Evolutionary conservation across 352 stramenopile genomes (phyloP).

Genomic region (Phytophthora multivora): DNA sequence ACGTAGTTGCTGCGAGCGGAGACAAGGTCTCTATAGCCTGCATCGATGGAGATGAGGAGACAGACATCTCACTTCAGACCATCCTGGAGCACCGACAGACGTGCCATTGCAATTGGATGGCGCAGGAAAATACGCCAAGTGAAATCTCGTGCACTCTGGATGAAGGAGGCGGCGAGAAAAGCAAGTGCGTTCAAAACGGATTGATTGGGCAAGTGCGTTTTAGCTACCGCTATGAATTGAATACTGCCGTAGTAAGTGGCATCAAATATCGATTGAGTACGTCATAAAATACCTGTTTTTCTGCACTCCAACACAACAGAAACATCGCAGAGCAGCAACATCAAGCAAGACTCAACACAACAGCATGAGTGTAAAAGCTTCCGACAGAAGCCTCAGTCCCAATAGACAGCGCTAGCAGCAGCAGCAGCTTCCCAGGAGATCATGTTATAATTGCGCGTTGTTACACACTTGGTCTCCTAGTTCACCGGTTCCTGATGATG

Average conservation of each 20-base stretch:
- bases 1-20: neutral
- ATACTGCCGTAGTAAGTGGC: conserved; percentile 17
- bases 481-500: conserved; percentile 11
- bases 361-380: conserved; percentile 42
- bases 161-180: conserved; percentile 27
- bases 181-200: conserved; percentile 3
- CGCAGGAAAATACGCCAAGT: conserved; percentile 21
- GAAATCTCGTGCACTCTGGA: conserved; percentile 9
- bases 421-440: conserved; percentile 19
- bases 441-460: conserved; percentile 33
- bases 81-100: neutral
- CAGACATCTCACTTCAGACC: neutral
- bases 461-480: conserved; percentile 36
- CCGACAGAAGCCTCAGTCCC: conserved; percentile 41
- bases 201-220: conserved; percentile 23
- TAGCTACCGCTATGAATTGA: conserved; percentile 2
- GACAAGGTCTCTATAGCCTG: neutral
- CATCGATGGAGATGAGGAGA: neutral
- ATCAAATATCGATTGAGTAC: conserved; percentile 1
- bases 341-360: neutral
- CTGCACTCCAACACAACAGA: too few species aligned
- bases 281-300: neutral
- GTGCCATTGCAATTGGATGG: conserved; percentile 3
- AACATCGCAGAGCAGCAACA: too few species aligned
- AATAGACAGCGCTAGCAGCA: conserved; percentile 27